A percentile compares a stretch with the other conserved stretches of the same genome.
These are phyloP conservation scores for Kuraishia capsulata DNA, from an alignment of 805 yeast genomes.

Conservation along the genomic window DNA sequence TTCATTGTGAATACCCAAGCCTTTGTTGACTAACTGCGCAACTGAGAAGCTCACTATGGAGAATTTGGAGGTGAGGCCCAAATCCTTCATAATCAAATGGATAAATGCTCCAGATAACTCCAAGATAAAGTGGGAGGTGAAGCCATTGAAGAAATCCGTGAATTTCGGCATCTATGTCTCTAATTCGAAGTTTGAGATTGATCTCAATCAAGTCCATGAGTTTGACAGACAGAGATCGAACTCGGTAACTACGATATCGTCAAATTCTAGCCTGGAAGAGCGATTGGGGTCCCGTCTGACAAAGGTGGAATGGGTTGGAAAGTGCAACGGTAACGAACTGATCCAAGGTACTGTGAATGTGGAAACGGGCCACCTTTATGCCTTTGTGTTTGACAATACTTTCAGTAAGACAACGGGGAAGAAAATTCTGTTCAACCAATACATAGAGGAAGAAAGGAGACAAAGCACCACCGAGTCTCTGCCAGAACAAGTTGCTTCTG, in stretches of 20 bases:
- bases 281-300: conserved; percentile 47
- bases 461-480: neutral
- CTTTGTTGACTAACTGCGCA: no score
- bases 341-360: conserved; percentile 56
- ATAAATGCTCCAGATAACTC: conserved; percentile 64
- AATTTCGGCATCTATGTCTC: conserved; percentile 23
- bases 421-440: conserved; percentile 60
- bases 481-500: neutral
- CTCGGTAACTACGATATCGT: conserved; percentile 15
- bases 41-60: no score
- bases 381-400: conserved; percentile 87
- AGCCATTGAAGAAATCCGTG: conserved; percentile 64
- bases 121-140: conserved; percentile 67
- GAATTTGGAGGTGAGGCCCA: conserved; percentile 81
- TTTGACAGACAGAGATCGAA: neutral
- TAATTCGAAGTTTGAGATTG: conserved; percentile 9
- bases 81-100: conserved; percentile 89
- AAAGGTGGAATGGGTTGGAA: conserved; percentile 45
- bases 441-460: conserved; percentile 19
- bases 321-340: conserved; percentile 50
- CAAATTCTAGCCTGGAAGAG: conserved; percentile 38
- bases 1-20: no score
- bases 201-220: neutral
- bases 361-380: conserved; percentile 59
- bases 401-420: conserved; percentile 81